Evolutionary conservation across 1,284 basidiomycete genomes (phyloP).

Genomic region (Lentinula novae-zelandiae): DNA sequence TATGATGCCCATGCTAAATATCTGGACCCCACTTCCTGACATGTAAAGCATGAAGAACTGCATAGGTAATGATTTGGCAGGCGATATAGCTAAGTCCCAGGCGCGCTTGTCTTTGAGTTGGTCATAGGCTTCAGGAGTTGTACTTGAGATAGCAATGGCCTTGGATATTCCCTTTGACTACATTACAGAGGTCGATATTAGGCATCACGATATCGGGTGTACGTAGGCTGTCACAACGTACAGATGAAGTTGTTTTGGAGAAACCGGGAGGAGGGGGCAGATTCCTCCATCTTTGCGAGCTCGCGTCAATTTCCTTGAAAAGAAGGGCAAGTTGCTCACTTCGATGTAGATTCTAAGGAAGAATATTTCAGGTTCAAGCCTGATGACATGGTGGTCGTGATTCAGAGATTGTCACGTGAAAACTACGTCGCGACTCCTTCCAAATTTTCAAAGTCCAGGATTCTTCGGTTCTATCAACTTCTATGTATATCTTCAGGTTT

Average conservation of each 20-base stretch:
- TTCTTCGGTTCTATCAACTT: too few relatives aligned
- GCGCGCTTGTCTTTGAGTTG: slow-evolving; percentile 76
- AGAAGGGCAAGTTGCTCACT: slow-evolving; percentile 21
- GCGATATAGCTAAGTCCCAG: slow-evolving; percentile 83
- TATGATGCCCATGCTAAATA: slow-evolving; percentile 92
- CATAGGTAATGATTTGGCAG: slow-evolving; percentile 89
- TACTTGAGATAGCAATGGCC: slow-evolving; percentile 23
- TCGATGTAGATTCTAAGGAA: slow-evolving; percentile 31
- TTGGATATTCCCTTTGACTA: slow-evolving; percentile 42
- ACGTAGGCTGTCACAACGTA: slow-evolving; percentile 20
- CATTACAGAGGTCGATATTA: not conserved
- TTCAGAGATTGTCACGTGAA: not conserved
- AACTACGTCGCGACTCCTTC: too few relatives aligned
- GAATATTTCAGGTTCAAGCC: slow-evolving; percentile 31
- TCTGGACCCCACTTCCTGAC: slow-evolving; percentile 89
- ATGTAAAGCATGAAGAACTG: slow-evolving; percentile 96
- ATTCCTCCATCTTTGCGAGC: slow-evolving; percentile 47
- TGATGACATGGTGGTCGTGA: slow-evolving; percentile 11
- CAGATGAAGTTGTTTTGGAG: slow-evolving; percentile 33
- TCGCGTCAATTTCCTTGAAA: not conserved
- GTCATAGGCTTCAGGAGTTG: slow-evolving; percentile 48
- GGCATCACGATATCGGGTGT: not conserved
- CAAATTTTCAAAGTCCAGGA: too few relatives aligned
- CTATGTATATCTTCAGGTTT: too few relatives aligned
- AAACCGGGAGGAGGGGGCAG: slow-evolving; percentile 65